Percentiles rank a stretch among this genome's conserved stretches.
Evolutionary conservation across 2,329 filamentous ascomycete species (phyloP).

Genomic region (Phoma herbarum): DNA sequence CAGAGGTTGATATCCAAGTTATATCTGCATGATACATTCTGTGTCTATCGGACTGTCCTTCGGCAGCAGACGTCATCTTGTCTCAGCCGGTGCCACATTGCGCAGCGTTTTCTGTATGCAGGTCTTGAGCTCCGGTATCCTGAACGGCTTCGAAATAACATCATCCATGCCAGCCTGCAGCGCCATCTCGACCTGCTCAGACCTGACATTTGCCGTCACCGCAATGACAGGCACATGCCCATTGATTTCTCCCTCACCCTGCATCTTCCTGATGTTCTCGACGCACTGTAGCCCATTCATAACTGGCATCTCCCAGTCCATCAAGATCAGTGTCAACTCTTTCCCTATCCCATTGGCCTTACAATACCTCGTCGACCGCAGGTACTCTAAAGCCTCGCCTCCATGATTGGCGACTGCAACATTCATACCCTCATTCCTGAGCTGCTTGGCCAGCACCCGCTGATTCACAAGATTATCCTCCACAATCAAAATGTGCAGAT

Average conservation of each 20-base stretch:
- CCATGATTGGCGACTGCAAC: slow-evolving; percentile 53
- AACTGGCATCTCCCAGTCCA: slow-evolving; percentile 48
- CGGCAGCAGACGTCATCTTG: no score
- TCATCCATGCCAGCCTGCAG: slow-evolving; percentile 47
- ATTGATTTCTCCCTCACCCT: slow-evolving; percentile 30
- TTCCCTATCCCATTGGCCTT: slow-evolving; percentile 19
- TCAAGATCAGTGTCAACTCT: slow-evolving; percentile 37
- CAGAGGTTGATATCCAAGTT: no score
- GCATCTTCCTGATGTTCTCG: slow-evolving; percentile 36
- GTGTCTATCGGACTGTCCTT: no score
- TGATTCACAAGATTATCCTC: slow-evolving; percentile 55
- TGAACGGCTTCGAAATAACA: slow-evolving; percentile 80
- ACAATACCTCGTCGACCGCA: slow-evolving; percentile 40
- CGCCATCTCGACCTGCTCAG: slow-evolving; percentile 42
- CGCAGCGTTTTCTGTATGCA: slow-evolving; percentile 33
- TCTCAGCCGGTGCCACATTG: background rate
- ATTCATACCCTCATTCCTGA: slow-evolving; percentile 47
- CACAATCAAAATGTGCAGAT: slow-evolving; percentile 43
- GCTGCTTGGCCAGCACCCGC: slow-evolving; percentile 52
- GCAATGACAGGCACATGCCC: slow-evolving; percentile 44
- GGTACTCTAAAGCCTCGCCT: slow-evolving; percentile 48
- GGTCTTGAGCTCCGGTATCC: slow-evolving; percentile 37
- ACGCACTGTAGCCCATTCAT: slow-evolving; percentile 45
- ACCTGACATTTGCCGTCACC: slow-evolving; percentile 48
- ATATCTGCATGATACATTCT: no score